Conservation (phyloP, 805 yeast species). For the Teunomyces pallodes region DNA sequence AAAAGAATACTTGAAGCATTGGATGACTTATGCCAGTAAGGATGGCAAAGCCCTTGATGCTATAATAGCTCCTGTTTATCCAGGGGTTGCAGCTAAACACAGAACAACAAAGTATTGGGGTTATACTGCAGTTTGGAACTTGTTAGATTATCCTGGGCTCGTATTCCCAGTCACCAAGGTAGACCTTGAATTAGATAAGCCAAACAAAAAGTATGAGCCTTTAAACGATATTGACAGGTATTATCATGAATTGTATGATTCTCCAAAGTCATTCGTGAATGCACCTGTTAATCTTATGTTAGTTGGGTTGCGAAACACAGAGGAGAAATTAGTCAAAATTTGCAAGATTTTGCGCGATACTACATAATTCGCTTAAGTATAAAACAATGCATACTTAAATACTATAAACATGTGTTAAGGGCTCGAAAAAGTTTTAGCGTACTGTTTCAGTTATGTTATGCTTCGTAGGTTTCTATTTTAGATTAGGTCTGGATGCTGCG, state of each 20-base stretch:
- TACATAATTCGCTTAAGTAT: neutral
- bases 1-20: slow-evolving; percentile 52
- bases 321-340: slow-evolving; percentile 17
- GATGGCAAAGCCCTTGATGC: slow-evolving; percentile 45
- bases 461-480: neutral
- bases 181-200: slow-evolving; percentile 11
- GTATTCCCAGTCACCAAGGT: slow-evolving; percentile 39
- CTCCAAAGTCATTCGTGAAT: slow-evolving; percentile 13
- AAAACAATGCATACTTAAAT: no score
- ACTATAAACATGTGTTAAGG: no score
- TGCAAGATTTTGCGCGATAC: slow-evolving; percentile 8
- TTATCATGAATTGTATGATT: slow-evolving; percentile 12
- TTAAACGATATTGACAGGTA: slow-evolving; percentile 12
- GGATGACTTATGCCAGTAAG: slow-evolving; percentile 44
- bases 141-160: slow-evolving; percentile 69
- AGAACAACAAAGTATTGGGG: slow-evolving; percentile 72
- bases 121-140: slow-evolving; percentile 71
- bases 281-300: slow-evolving; percentile 17
- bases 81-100: slow-evolving; percentile 69
- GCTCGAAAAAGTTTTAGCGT: no score
- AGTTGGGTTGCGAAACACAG: slow-evolving; percentile 18
- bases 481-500: neutral
- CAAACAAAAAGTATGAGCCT: slow-evolving; percentile 13
- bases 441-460: neutral
- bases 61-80: slow-evolving; percentile 64